Evolutionary conservation across 192 early-diverging fungal genomes (phyloP).

Genomic region (Rhizoclosmatium globosum): DNA sequence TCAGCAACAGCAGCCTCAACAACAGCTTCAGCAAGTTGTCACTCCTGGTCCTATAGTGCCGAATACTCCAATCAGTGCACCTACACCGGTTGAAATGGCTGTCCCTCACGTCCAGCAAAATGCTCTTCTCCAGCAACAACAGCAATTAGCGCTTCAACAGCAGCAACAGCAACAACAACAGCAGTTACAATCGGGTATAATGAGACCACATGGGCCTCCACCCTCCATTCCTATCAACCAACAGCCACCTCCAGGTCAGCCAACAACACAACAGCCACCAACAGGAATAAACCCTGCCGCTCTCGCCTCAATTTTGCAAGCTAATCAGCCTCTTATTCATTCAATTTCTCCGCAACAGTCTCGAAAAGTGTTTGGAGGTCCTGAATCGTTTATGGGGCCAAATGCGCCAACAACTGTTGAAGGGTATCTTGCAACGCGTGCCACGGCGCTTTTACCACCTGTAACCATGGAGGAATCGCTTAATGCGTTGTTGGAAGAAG

Average conservation of each 20-base stretch:
- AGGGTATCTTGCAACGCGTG: slow-evolving; percentile 17
- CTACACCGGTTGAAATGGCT: background rate
- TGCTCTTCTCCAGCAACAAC: background rate
- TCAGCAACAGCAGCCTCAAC: slow-evolving; percentile 1
- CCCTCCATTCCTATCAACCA: background rate
- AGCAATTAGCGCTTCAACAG: background rate
- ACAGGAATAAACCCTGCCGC: background rate
- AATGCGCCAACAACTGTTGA: background rate
- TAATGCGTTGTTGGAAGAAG: background rate
- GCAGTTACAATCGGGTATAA: background rate
- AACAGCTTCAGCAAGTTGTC: background rate
- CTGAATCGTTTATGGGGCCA: slow-evolving; percentile 16
- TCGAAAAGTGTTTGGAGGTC: slow-evolving; percentile 25
- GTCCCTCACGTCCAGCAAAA: background rate
- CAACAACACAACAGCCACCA: background rate
- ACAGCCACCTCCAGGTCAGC: slow-evolving; percentile 1
- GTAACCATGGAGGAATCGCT: slow-evolving; percentile 11
- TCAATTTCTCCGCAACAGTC: slow-evolving; percentile 14
- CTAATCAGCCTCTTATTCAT: background rate
- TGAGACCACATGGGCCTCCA: background rate
- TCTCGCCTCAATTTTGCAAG: background rate
- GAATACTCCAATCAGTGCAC: background rate
- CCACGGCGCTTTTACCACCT: background rate
- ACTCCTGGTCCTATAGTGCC: background rate
- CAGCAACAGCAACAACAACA: background rate